Evolutionary conservation across 371 early-diverging fungal genomes (phyloP).

Genomic region (Apophysomyces elegans): DNA sequence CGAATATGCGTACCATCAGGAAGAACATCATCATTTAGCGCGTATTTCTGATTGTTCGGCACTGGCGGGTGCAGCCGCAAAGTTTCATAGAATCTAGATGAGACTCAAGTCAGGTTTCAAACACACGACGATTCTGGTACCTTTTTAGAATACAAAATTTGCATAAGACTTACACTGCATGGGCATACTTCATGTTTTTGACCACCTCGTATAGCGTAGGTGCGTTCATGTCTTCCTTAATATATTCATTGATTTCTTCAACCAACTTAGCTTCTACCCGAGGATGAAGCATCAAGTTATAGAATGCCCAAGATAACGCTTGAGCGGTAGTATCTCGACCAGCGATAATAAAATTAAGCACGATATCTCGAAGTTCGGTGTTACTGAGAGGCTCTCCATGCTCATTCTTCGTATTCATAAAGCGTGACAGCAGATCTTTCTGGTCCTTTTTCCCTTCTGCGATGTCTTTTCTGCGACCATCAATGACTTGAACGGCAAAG

Average conservation of each 20-base stretch:
- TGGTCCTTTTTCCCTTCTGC: constrained; percentile 40
- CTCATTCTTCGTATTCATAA: constrained; percentile 61
- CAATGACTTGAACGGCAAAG: constrained; percentile 53
- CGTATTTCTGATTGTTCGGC: constrained; percentile 67
- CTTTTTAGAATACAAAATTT: background rate
- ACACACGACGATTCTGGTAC: background rate
- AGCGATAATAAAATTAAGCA: constrained; percentile 74
- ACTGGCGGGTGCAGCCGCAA: constrained; percentile 76
- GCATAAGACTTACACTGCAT: constrained; percentile 50
- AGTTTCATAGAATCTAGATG: constrained; percentile 53
- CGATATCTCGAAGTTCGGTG: constrained; percentile 63
- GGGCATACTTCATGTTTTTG: constrained; percentile 59
- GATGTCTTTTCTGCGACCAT: constrained; percentile 43
- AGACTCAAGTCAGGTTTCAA: background rate
- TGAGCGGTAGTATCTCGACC: constrained; percentile 76
- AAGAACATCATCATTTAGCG: constrained; percentile 68
- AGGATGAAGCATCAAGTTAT: constrained; percentile 58
- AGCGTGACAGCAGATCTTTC: constrained; percentile 64
- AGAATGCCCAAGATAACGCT: constrained; percentile 75
- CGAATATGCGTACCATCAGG: constrained; percentile 70
- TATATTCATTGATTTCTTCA: constrained; percentile 54
- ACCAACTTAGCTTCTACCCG: constrained; percentile 57
- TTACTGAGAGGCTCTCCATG: constrained; percentile 56
- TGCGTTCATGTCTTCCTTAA: constrained; percentile 31
- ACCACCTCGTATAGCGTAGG: constrained; percentile 45